phyloP scores from a whole-genome alignment of 192 early-diverging fungal genomes.

The Radiomyces spectabilis region DNA sequence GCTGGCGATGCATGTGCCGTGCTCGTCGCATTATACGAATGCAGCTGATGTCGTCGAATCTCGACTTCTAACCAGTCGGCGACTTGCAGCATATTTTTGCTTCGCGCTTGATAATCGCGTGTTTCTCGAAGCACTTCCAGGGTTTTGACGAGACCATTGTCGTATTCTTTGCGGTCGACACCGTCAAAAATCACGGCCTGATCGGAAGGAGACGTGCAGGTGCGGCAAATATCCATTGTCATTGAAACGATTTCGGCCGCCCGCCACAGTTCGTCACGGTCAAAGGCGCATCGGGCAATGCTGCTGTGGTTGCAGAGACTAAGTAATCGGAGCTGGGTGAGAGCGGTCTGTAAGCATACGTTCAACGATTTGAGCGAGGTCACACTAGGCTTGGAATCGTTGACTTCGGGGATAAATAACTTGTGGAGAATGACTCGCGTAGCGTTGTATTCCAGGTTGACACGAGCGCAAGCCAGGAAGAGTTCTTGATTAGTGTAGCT shows the following conservation, averaged over 20 bases:
- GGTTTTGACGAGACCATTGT: conserved; percentile 12
- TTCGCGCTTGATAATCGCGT: conserved; percentile 5
- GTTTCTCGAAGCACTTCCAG: conserved; percentile 13
- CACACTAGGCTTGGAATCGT: conserved; percentile 4
- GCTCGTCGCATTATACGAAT: background rate
- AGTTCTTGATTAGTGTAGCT: conserved; percentile 17
- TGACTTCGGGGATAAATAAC: conserved; percentile 22
- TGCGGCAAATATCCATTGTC: conserved; percentile 16
- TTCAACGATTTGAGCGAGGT: conserved; percentile 23
- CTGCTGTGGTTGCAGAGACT: background rate
- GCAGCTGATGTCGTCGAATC: conserved; percentile 15
- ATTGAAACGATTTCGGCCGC: conserved; percentile 14
- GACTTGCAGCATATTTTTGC: conserved; percentile 18
- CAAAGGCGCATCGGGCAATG: conserved; percentile 19
- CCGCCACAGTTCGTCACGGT: conserved; percentile 27
- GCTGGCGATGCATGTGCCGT: no score
- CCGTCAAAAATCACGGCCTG: background rate
- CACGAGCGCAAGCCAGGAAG: conserved; percentile 14
- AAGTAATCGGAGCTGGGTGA: conserved; percentile 14
- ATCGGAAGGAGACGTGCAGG: background rate
- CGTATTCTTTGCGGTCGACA: background rate
- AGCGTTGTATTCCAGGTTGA: conserved; percentile 27
- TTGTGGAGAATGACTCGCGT: conserved; percentile 32
- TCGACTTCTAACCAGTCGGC: conserved; percentile 23
- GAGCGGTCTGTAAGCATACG: conserved; percentile 17